These are phyloP conservation scores for Suhomyces kunorum DNA, from an alignment of 1,139 yeast species.

Conservation along the genomic window DNA sequence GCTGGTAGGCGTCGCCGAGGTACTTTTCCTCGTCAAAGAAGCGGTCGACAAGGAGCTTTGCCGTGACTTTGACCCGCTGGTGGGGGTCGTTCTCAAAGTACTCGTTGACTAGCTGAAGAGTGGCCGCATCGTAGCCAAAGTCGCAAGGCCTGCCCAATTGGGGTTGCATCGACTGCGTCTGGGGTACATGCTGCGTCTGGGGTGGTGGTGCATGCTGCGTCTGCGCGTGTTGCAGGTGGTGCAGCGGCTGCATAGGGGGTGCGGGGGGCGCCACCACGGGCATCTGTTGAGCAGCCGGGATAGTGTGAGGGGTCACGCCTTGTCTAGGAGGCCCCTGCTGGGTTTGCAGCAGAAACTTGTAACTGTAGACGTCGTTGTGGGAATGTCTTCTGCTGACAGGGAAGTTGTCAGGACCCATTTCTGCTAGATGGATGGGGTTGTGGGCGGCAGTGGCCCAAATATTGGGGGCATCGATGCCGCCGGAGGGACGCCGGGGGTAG, in stretches of 20 bases:
- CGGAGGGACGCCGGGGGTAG: constrained; percentile 10
- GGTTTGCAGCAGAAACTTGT: constrained; percentile 1
- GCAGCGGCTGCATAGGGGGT: not conserved
- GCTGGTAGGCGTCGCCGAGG: constrained; percentile 36
- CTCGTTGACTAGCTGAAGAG: constrained; percentile 30
- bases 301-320: not conserved
- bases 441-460: constrained; percentile 15
- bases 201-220: not conserved
- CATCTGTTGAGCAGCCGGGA: not conserved
- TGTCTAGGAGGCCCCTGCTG: not conserved
- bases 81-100: constrained; percentile 45
- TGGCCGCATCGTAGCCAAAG: constrained; percentile 6
- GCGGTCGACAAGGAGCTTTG: constrained; percentile 18
- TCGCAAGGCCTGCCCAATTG: not conserved
- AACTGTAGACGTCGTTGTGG: constrained; percentile 24
- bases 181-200: not conserved
- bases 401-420: constrained; percentile 7
- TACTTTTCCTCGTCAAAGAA: constrained; percentile 26
- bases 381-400: constrained; percentile 27
- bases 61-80: constrained; percentile 39
- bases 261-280: no score
- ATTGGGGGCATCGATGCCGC: constrained; percentile 14
- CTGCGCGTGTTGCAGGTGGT: constrained; percentile 1
- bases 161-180: not conserved
- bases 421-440: constrained; percentile 5